phyloP scores from a whole-genome alignment of 2,329 filamentous ascomycete species.

The Pestalotiopsis sp. region DNA sequence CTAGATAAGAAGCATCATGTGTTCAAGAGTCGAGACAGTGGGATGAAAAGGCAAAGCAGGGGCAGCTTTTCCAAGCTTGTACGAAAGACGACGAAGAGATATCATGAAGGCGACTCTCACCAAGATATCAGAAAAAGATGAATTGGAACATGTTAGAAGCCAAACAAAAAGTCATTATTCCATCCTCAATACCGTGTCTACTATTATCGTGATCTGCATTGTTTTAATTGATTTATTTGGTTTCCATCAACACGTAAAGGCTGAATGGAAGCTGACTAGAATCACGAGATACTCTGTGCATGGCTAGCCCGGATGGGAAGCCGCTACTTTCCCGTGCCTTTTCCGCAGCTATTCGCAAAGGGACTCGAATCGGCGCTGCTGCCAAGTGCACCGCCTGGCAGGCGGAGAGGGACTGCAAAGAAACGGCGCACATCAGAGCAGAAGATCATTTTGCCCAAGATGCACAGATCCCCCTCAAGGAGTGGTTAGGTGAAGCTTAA shows the following conservation, averaged over 20 bases:
- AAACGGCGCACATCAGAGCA: not conserved
- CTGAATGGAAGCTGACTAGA: not conserved
- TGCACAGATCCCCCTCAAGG: constrained; percentile 2
- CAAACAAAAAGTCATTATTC: not conserved
- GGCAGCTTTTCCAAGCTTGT: not conserved
- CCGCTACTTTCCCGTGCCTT: not conserved
- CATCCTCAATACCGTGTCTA: not conserved
- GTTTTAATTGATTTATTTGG: not conserved
- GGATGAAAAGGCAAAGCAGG: not conserved
- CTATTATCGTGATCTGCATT: not conserved
- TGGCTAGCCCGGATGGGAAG: not conserved
- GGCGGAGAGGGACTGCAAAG: not conserved
- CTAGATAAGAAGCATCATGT: not conserved
- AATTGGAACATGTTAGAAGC: not conserved
- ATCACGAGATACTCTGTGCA: not conserved
- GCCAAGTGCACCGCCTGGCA: not conserved
- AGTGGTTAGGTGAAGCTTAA: not conserved
- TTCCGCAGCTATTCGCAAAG: not conserved
- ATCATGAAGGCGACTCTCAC: not conserved
- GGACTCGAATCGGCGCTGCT: not conserved
- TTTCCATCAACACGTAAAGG: not conserved
- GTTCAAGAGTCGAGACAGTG: not conserved
- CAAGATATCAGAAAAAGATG: not conserved
- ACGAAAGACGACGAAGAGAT: not conserved
- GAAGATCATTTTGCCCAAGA: not conserved